Base-by-base conservation (phyloP, 73 alveolate species). In the Durusdinium trenchii region DNA sequence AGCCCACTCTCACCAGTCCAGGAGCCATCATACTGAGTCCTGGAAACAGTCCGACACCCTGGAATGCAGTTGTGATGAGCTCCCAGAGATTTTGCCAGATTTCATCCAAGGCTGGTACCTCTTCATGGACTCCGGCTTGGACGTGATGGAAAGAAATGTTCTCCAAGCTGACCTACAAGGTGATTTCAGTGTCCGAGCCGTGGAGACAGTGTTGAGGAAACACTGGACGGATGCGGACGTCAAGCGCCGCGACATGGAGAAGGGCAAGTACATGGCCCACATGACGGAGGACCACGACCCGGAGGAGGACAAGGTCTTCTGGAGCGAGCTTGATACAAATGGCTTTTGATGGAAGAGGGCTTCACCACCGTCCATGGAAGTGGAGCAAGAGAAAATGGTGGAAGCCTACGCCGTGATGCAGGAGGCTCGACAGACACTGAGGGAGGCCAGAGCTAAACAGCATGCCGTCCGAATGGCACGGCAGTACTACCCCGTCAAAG, bases 51-150 rank as follows among this genome's bases (percentile, higher is more conserved):
- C 42, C 5, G 86, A 76, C 38, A 40, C 86, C 86, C 40, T 36
- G 4, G 86, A 76, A 38, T 76, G 86, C 61, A 60, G 86, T 38
- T n/a, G 86, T 20, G 18, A 76, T 2, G 48, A 76, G 30, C 38
- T 76, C 5, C 86, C 86, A 3, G 86, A 76, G 86, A 40, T 76
- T 6, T 9, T 76, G 57, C 86, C 86, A 42, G 62, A 76, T 16
- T 42, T 42, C 40, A 20, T 76, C 61, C 86, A 76, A 76, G 86
- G 86, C 10, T 76, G 86, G 86, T 76, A 42, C 38, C 61, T 76
- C 30, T 76, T 76, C 86, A 76, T 76, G 62, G 86, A 76, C 45
- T 3, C 62, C 20, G 86, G 86, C 3, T 45, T 76, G 38, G 86
- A 76, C 42, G 61, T 43, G 47, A 42, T 76, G 86, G 86, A 76